Percentiles rank a stretch among this genome's conserved stretches.
These are phyloP conservation scores for Sporothrix protearum DNA, from an alignment of 2,329 filamentous ascomycete genomes.

Conservation along the genomic window DNA sequence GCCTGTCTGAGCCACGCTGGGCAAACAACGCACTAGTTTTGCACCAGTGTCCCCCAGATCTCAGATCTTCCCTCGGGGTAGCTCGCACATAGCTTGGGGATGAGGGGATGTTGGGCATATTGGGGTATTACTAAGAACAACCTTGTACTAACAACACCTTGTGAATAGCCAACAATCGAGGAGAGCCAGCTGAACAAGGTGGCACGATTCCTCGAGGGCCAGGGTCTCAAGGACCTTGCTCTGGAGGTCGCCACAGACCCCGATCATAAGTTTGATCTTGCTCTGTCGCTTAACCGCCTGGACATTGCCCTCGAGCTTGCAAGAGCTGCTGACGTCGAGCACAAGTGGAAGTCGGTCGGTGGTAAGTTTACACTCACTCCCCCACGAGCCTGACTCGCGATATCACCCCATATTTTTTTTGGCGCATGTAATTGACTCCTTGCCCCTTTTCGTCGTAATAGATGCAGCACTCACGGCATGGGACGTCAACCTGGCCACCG, in stretches of 20 bases:
- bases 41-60: not conserved
- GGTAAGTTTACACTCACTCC: not conserved
- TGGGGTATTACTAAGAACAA: not conserved
- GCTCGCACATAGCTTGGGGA: not conserved
- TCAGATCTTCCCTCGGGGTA: not conserved
- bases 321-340: constrained; percentile 77
- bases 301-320: constrained; percentile 83
- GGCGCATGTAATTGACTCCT: not conserved
- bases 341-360: constrained; percentile 98
- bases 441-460: not conserved
- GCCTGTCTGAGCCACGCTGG: not conserved
- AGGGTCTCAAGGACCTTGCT: constrained; percentile 81
- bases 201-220: constrained; percentile 89
- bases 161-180: constrained; percentile 63
- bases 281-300: constrained; percentile 76
- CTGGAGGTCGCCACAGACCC: constrained; percentile 90
- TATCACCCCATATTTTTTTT: not conserved
- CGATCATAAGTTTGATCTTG: constrained; percentile 94
- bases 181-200: constrained; percentile 97
- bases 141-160: not conserved
- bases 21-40: not conserved
- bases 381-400: not conserved
- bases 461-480: constrained; percentile 83
- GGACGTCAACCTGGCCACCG: constrained; percentile 83
- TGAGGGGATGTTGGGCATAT: not conserved